These are phyloP conservation scores for Podaxis sp. DNA, from an alignment of 768 basidiomycete species.

Conservation along the genomic window DNA sequence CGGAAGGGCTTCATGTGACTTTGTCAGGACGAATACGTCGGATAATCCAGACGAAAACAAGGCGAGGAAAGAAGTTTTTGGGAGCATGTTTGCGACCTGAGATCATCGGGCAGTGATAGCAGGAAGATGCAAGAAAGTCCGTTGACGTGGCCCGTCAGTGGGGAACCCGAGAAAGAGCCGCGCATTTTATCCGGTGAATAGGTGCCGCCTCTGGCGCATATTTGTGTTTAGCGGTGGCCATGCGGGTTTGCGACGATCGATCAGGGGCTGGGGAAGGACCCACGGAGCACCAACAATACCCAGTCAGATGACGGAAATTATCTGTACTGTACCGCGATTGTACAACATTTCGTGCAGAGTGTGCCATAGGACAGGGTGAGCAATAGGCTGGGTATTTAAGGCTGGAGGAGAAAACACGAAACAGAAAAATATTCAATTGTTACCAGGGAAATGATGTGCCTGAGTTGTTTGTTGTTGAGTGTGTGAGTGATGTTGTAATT, in stretches of 20 bases:
- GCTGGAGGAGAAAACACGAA: background rate
- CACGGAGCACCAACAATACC: background rate
- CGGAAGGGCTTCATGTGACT: conserved; percentile 3
- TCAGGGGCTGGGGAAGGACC: background rate
- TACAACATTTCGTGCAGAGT: background rate
- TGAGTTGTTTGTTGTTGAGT: conserved; percentile 20
- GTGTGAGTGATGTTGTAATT: conserved; percentile 13
- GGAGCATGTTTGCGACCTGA: background rate
- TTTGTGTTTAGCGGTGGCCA: background rate
- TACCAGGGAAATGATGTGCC: conserved; percentile 20
- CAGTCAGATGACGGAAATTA: conserved; percentile 1
- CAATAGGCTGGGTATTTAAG: background rate
- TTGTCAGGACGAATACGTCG: background rate
- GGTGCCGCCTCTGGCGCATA: background rate
- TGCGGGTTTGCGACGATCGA: background rate
- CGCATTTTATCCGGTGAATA: conserved; percentile 26
- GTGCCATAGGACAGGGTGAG: background rate
- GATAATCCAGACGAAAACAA: conserved; percentile 1
- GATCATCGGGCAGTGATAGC: background rate
- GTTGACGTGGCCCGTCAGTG: conserved; percentile 26
- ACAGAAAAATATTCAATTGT: background rate
- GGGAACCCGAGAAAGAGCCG: conserved; percentile 28
- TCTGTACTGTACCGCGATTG: background rate
- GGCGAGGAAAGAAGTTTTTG: background rate
- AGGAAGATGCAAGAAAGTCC: background rate